Percentiles rank a stretch among this genome's conserved stretches.
These are phyloP conservation scores for Gastrodia elata DNA, from an alignment of 106 monocot genomes.

Conservation along the genomic window DNA sequence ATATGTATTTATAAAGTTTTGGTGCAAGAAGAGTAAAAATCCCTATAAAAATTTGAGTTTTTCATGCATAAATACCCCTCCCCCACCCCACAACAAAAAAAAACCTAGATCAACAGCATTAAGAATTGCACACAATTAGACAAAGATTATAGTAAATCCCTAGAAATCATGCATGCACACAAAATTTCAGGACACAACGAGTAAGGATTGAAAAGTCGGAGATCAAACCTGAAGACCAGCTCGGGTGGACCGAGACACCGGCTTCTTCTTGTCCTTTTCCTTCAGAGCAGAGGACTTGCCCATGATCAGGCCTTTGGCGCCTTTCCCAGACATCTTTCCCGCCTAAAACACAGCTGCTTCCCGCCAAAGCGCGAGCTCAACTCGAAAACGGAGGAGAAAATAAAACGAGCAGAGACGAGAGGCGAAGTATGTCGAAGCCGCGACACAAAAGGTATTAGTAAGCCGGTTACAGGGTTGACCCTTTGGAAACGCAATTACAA, in stretches of 20 bases:
- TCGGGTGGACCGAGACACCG: conserved; percentile 49
- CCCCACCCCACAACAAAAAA: too few relatives aligned
- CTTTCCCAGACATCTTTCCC: conserved; percentile 53
- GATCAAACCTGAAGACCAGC: conserved; percentile 55
- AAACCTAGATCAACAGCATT: neutral
- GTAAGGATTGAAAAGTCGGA: neutral
- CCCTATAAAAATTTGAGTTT: too few relatives aligned
- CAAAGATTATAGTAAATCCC: neutral
- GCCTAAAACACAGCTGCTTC: neutral
- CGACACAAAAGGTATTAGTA: too few relatives aligned
- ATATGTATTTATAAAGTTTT: too few relatives aligned
- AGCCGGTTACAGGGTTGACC: too few relatives aligned
- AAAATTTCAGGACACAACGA: neutral
- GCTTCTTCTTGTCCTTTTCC: conserved; percentile 60
- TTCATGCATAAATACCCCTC: too few relatives aligned
- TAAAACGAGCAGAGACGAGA: too few relatives aligned
- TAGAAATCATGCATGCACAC: neutral
- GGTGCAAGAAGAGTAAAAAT: too few relatives aligned
- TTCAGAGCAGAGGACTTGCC: conserved; percentile 35
- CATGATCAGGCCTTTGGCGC: conserved; percentile 48
- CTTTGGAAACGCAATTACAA: too few relatives aligned
- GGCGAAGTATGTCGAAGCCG: too few relatives aligned
- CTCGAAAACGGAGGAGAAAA: neutral
- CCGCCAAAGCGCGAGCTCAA: neutral
- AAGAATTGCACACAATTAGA: neutral